phyloP scores from a whole-genome alignment of 192 early-diverging fungal species.

The Coemansia sp. region DNA sequence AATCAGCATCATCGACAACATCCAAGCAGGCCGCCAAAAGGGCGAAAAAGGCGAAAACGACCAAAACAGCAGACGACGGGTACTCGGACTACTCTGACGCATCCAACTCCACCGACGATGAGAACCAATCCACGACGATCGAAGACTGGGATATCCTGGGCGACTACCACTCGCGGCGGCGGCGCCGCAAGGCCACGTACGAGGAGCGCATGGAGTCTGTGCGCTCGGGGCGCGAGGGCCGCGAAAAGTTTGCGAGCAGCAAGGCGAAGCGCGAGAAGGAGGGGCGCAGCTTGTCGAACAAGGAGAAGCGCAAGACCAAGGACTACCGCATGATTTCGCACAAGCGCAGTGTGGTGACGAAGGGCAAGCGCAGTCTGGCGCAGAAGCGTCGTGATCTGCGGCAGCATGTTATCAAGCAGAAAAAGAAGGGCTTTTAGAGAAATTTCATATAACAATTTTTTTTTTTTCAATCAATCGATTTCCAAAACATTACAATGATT shows the following conservation, averaged over 20 bases:
- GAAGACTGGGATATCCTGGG: constrained; percentile 49
- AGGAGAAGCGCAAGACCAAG: constrained; percentile 93
- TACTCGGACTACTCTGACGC: constrained; percentile 6
- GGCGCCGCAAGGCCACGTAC: constrained; percentile 78
- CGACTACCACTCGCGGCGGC: constrained; percentile 49
- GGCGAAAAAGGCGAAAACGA: constrained; percentile 44
- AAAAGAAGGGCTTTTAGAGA: constrained; percentile 42
- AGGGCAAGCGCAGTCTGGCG: constrained; percentile 70
- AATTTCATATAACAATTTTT: not conserved
- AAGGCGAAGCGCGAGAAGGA: constrained; percentile 81
- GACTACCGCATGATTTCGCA: constrained; percentile 94
- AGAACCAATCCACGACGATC: constrained; percentile 21
- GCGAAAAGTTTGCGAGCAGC: constrained; percentile 84
- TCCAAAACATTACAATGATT: too few species aligned
- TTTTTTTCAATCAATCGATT: too few species aligned
- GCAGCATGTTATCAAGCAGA: constrained; percentile 44
- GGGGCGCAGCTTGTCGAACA: constrained; percentile 77
- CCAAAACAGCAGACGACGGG: not conserved
- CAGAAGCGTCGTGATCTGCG: constrained; percentile 66
- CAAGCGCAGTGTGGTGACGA: constrained; percentile 74
- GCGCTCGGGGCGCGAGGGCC: constrained; percentile 84
- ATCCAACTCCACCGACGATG: constrained; percentile 1
- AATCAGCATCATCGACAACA: too few species aligned
- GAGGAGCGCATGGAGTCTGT: constrained; percentile 88
- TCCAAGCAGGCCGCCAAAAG: too few species aligned